Evolutionary conservation across 2,329 filamentous ascomycete species (phyloP).

Genomic region (Colletotrichum lini): DNA sequence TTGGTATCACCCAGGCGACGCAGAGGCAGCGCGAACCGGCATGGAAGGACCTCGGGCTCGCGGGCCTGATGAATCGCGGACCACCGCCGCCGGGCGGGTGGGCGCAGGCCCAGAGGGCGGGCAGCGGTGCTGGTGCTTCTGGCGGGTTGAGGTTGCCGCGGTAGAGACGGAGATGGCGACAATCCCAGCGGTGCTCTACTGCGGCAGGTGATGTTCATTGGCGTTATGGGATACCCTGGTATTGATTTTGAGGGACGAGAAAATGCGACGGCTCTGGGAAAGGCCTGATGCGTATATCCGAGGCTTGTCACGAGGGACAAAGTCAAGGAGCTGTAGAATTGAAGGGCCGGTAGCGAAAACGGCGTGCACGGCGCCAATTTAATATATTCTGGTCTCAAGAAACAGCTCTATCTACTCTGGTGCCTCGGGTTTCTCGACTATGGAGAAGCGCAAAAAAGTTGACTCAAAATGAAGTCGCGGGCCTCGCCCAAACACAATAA

Average conservation of each 20-base stretch:
- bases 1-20: constrained; percentile 86
- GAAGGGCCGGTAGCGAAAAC: background rate
- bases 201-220: background rate
- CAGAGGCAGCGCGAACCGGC: constrained; percentile 78
- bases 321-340: background rate
- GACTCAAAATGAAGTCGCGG: constrained; percentile 26
- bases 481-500: background rate
- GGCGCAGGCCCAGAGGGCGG: constrained; percentile 42
- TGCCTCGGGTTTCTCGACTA: background rate
- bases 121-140: constrained; percentile 44
- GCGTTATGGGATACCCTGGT: constrained; percentile 38
- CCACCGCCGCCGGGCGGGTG: constrained; percentile 51
- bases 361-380: background rate
- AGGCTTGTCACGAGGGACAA: background rate
- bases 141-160: constrained; percentile 39
- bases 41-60: constrained; percentile 86
- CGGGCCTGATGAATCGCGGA: constrained; percentile 77
- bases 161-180: background rate
- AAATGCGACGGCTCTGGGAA: background rate
- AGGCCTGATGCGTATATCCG: background rate
- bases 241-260: constrained; percentile 15
- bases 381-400: background rate
- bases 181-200: background rate
- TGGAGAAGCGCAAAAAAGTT: background rate
- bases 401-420: background rate